Evolutionary conservation across 306 rosid species (phyloP).

Genomic region (Vigna trinervia): DNA sequence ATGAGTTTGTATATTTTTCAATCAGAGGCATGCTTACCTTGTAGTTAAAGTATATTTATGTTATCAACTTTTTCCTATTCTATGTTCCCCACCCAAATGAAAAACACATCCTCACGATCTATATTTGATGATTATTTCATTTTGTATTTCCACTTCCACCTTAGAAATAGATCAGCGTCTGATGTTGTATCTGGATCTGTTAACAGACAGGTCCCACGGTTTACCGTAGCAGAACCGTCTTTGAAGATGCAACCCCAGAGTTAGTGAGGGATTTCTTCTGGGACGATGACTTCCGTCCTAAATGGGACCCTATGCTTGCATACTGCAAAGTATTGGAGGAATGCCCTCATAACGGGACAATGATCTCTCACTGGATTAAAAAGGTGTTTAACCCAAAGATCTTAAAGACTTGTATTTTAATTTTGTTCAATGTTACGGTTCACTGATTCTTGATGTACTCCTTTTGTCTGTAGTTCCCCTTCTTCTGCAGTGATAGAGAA

Average conservation of each 20-base stretch:
- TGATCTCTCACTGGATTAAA: conserved; percentile 92
- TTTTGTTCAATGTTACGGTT: conserved; percentile 24
- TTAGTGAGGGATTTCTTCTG: conserved; percentile 98
- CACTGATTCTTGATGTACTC: conserved; percentile 40
- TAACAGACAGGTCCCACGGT: conserved; percentile 84
- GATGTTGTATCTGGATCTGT: conserved; percentile 44
- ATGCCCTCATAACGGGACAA: conserved; percentile 76
- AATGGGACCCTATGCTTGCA: conserved; percentile 95
- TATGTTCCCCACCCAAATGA: conserved; percentile 21
- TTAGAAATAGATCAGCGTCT: conserved; percentile 39
- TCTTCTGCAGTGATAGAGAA: conserved; percentile 99
- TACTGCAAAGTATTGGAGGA: conserved; percentile 82
- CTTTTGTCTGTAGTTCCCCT: conserved; percentile 78
- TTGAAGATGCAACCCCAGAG: conserved; percentile 95
- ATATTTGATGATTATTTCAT: conserved; percentile 30
- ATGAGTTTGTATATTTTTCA: conserved; percentile 37
- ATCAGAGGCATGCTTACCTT: conserved; percentile 21
- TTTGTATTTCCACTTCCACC: conserved; percentile 36
- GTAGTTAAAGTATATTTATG: conserved; percentile 26
- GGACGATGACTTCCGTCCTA: conserved; percentile 97
- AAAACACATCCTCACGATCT: conserved; percentile 8
- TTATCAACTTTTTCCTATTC: conserved; percentile 25
- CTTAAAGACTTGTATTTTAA: conserved; percentile 24
- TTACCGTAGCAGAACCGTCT: conserved; percentile 88
- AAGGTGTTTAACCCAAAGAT: conserved; percentile 65